phyloP scores from a whole-genome alignment of 192 early-diverging fungal species.

The Polychytrium aggregatum region DNA sequence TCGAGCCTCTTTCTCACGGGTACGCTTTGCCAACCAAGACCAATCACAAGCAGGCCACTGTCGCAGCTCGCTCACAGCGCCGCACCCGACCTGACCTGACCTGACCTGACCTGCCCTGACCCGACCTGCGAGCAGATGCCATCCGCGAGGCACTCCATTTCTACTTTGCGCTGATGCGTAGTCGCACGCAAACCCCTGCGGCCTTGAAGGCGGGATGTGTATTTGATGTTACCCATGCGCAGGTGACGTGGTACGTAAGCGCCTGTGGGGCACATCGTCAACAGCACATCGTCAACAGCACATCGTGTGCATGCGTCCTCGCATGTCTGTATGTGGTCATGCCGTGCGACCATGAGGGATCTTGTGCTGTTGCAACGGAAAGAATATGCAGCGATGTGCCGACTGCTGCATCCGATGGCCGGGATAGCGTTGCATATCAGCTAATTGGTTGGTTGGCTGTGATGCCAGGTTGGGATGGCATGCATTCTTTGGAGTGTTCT shows the following conservation, averaged over 20 bases:
- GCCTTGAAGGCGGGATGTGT: too few species aligned
- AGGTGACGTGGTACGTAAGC: too few species aligned
- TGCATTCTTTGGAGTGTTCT: constrained; percentile 31
- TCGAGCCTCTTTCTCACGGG: not conserved
- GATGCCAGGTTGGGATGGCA: constrained; percentile 32
- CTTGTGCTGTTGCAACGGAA: not conserved
- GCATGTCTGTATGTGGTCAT: constrained; percentile 1
- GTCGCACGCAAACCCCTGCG: too few species aligned
- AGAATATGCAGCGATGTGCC: not conserved
- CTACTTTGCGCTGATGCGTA: too few species aligned
- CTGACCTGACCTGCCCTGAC: not conserved
- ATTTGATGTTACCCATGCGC: too few species aligned
- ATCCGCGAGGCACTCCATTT: too few species aligned
- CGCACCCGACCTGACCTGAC: constrained; percentile 18
- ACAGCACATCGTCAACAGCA: too few species aligned
- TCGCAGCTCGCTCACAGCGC: not conserved
- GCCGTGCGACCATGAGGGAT: constrained; percentile 6
- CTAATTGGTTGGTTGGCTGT: constrained; percentile 4
- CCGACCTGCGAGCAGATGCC: too few species aligned
- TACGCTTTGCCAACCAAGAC: too few species aligned
- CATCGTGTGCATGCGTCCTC: constrained; percentile 11
- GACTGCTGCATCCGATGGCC: not conserved
- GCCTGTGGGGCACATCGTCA: too few species aligned
- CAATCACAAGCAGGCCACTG: not conserved
- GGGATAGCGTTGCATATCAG: not conserved